Base-by-base conservation (phyloP, 176 grass and related monocot species). In the Olyra latifolia region DNA sequence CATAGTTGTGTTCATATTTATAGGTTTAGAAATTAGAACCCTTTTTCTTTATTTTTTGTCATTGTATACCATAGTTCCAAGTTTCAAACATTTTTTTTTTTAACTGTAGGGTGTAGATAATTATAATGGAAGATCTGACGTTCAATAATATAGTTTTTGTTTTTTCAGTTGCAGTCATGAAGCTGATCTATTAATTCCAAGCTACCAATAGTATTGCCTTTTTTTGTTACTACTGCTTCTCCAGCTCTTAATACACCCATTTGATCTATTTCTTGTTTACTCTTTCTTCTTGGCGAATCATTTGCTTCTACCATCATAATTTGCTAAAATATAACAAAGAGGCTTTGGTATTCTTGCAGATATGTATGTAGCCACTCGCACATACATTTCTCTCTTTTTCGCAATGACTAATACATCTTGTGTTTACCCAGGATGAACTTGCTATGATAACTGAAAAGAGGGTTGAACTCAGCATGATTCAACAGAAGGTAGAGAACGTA, bases 371-470 rank as follows among this genome's bases (percentile, higher is more conserved):
- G 47, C 27, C 64, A 76, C 30, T 43, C 19, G 29, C 32, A 20
- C 20, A 62, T 40, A 62, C 40, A 24, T 19, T 72, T 79, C 60
- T 79, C 47, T 44, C 28, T 75, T 72, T 72, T 29, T n/a, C 43
- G 44, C 0, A 2, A 50, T 74, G 55, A 30, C 28, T 69, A 71
- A 55, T 80, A 62, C 41, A 71, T 73, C 20, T 63, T 41, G n/a
- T 85, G 57, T 72, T 87, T 86, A 57, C 82, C 32, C 72, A 99
- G 96, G 96, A 93, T 66, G 75, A 53, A 77, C 63, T 67, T 67
- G 66, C 71, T 53, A 64, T 49, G 81, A 35, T 91, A 66, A 74
- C 52, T 81, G 59, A 84, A 81, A 99, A 85, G 88, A 89, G 54
- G 73, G 84, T 80, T 70, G 86, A 82, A 77, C 76, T 86, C 25